Base-by-base conservation (phyloP, 1,139 yeast genomes). In the Diutina mesorugosa region DNA sequence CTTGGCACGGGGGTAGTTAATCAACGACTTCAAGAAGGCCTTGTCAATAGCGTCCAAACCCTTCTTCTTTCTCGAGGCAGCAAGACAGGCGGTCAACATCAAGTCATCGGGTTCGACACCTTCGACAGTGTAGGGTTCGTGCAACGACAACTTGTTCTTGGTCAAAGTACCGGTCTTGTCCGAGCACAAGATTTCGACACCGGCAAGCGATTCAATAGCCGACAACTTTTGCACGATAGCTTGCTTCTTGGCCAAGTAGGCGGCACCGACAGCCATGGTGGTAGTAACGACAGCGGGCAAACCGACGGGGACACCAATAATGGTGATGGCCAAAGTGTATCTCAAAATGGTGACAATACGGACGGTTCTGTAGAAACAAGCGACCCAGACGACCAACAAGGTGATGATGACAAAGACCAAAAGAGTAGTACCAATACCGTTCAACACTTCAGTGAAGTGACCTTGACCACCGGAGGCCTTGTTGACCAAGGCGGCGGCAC, bases 241-340 rank as follows among this genome's bases (percentile, higher is more conserved):
- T 80, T 90, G 90, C 79, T 90, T 90, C 84, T 90, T 90, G 70
- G 98, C 98, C 72, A 91, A 83, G 89, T 90, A 90, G 72, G 97
- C 97, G 73, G 98, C 98, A 84, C 97, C 97, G 76, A 91, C 98
- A 76, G 98, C 98, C 95, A 91, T 90, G 74, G 98, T 91, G 69
- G 97, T 91, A 81, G 98, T 91, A 68, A 91, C 97, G 72, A 91
- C 98, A 74, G 97, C 98, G 76, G 98, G 98, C 73, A 91, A 85
- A 87, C 98, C 98, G 69, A 91, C 99, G 77, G 99, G 99, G 67
- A 93, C 99, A 88, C 99, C 99, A 70, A 93, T 88, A 78, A 91
- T 90, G 78, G 97, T 91, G 73, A 91, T 89, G 68, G 96, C 97
- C 73, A 93, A 82, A 68, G 95, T 84, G 81, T 85, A 90, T 81